These are phyloP conservation scores for Lipomyces starkeyi DNA, from an alignment of 805 yeast genomes.

Conservation along the genomic window DNA sequence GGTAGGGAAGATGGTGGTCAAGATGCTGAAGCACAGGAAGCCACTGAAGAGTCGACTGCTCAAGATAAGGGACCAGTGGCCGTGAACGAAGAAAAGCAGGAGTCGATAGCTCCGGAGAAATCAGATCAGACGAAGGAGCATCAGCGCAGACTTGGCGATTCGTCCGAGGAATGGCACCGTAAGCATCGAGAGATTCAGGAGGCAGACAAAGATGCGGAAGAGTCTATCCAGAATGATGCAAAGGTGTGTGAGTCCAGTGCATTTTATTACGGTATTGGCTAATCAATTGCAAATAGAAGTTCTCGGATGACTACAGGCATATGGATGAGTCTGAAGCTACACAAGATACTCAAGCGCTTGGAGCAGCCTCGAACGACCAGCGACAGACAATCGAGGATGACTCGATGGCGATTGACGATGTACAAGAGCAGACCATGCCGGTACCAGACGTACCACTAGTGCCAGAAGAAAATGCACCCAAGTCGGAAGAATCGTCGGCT, in stretches of 20 bases:
- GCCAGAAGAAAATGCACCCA: not conserved
- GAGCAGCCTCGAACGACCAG: constrained; percentile 84
- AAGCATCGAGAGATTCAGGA: constrained; percentile 87
- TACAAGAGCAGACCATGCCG: not conserved
- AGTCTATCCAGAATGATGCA: constrained; percentile 16
- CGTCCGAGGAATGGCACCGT: constrained; percentile 88
- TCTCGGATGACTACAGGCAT: constrained; percentile 26
- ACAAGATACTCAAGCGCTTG: constrained; percentile 87
- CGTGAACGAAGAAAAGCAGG: constrained; percentile 15
- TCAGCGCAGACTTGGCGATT: constrained; percentile 87
- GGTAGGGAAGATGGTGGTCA: constrained; percentile 31
- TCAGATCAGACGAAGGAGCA: constrained; percentile 6
- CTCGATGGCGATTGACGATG: constrained; percentile 82
- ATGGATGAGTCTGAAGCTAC: constrained; percentile 46
- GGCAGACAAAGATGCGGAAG: constrained; percentile 45
- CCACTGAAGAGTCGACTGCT: constrained; percentile 18
- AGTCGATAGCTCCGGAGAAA: constrained; percentile 1
- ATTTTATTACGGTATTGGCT: not conserved
- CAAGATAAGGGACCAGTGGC: constrained; percentile 17
- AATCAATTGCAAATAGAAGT: not conserved
- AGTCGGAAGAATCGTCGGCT: constrained; percentile 39
- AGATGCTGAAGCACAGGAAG: constrained; percentile 25
- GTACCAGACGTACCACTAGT: not conserved
- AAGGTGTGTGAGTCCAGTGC: not conserved
- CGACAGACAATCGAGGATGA: constrained; percentile 71